Conservation (phyloP, 139 green algal species). For the Volvox africanus region DNA sequence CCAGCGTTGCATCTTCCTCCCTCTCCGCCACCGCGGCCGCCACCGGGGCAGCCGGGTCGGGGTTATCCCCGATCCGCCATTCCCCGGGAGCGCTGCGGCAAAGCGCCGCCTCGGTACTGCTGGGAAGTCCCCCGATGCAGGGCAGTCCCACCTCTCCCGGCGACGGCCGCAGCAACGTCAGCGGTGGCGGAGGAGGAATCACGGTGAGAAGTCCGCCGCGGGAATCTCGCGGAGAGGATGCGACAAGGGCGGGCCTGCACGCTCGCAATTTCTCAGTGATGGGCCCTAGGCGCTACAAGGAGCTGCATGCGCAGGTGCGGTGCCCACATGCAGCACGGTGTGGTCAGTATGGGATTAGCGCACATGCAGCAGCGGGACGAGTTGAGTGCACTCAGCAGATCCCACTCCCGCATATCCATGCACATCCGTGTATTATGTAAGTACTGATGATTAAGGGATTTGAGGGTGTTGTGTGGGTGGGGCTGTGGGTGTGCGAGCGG, state of each 20-base stretch:
- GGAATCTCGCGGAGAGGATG: neutral
- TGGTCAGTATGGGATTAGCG: no score
- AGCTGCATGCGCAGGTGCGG: slow-evolving; percentile 54
- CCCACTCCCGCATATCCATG: no score
- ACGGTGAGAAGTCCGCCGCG: slow-evolving; percentile 5
- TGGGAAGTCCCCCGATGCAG: slow-evolving; percentile 36
- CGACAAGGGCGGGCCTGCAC: neutral
- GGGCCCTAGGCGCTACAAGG: slow-evolving; percentile 44
- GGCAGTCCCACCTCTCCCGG: neutral
- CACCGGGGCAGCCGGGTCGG: no score
- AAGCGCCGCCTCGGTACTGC: slow-evolving; percentile 41
- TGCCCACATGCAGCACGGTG: neutral
- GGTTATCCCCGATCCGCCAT: neutral
- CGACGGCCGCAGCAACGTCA: neutral
- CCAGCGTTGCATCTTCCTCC: neutral
- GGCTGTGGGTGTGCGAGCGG: no score
- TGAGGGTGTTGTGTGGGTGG: no score
- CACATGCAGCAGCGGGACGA: no score
- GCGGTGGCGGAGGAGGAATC: neutral
- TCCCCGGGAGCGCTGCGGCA: neutral
- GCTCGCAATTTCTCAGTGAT: neutral
- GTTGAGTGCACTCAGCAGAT: no score
- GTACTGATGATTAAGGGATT: no score
- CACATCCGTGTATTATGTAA: no score
- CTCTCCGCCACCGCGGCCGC: neutral